Evolutionary conservation across 2,329 filamentous ascomycete species (phyloP), one percentile per base, ranked within the genome.

Genomic region (Xylaria sp.): DNA sequence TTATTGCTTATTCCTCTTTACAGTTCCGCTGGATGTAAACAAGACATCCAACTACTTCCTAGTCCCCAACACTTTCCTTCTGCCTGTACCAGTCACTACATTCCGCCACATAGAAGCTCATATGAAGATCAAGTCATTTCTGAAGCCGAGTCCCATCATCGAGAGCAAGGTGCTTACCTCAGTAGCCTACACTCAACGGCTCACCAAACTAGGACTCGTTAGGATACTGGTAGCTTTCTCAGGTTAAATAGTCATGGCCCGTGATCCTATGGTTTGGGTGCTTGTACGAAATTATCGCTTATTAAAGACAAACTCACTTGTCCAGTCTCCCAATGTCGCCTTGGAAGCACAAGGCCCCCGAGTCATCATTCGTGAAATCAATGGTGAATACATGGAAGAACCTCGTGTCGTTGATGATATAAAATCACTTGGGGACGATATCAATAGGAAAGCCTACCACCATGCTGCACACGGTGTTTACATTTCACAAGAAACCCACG

Each of bases 391-490:
- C 38, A 56, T 61, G 38, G 59, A 71, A 25, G 72, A 75, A 27
- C 71, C 73, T 5, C 69, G 67, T 20, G 56, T 71, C 6, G 39
- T 74, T 9, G 39, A 63, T 9, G 58, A 56, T 33, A 39, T 49
- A 17, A 25, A 56, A 15, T 64, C 65, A 1, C 62, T 76, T 36
- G 61, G 25, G 22, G 70, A 72, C 25, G 69, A 72, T 31, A 57
- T 66, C 6, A 22, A 59, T 5, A 33, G 25, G 5, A 51, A 42
- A 5, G 57, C 63, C 7, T 73, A 73, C 36, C 42, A 50, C 36
- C 49, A 71, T 9, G 72, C 73, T 33, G 73, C 74, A 27, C 73
- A 76, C 45, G 75, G 75, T 13, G 64, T 75, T 4, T 61, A 69
- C 54, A 39, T 75, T 50, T 67, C 66, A 15, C 38, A 38, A 7